A percentile compares a stretch with the other conserved stretches of the same genome.
phyloP scores from a whole-genome alignment of 2,329 filamentous ascomycete genomes.

The Aspergillus nomiae region DNA sequence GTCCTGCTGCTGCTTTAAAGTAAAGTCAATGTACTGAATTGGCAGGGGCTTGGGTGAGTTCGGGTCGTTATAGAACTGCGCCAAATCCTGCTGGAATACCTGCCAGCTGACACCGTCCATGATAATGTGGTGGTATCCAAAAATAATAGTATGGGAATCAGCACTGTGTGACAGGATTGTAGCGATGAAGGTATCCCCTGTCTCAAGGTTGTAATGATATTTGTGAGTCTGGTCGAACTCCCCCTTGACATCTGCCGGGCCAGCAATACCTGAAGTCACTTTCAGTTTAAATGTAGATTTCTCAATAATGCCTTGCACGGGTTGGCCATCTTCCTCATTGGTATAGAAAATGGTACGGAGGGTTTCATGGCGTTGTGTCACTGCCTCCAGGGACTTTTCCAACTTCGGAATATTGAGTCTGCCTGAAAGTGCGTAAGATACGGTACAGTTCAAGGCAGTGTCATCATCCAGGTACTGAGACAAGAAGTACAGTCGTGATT shows the following conservation, averaged over 20 bases:
- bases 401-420: constrained; percentile 19
- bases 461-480: constrained; percentile 24
- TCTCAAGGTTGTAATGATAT: constrained; percentile 24
- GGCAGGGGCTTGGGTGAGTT: constrained; percentile 3
- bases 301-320: constrained; percentile 7
- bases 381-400: constrained; percentile 19
- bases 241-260: constrained; percentile 2
- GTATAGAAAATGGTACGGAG: constrained; percentile 28
- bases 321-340: constrained; percentile 14
- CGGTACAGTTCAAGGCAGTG: constrained; percentile 24
- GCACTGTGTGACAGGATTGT: constrained; percentile 21
- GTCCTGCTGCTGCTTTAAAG: constrained; percentile 5
- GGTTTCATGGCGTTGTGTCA: constrained; percentile 26
- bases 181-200: constrained; percentile 24
- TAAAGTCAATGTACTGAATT: constrained; percentile 6
- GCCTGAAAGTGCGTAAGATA: constrained; percentile 23
- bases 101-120: constrained; percentile 34
- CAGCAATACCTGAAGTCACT: not conserved
- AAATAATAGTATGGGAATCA: constrained; percentile 22
- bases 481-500: constrained; percentile 10
- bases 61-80: constrained; percentile 6
- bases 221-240: constrained; percentile 18
- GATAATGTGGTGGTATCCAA: constrained; percentile 38
- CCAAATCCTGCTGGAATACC: constrained; percentile 28
- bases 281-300: constrained; percentile 7